phyloP scores from a whole-genome alignment of 495 filamentous ascomycete species.

The Glarea lozoyensis region DNA sequence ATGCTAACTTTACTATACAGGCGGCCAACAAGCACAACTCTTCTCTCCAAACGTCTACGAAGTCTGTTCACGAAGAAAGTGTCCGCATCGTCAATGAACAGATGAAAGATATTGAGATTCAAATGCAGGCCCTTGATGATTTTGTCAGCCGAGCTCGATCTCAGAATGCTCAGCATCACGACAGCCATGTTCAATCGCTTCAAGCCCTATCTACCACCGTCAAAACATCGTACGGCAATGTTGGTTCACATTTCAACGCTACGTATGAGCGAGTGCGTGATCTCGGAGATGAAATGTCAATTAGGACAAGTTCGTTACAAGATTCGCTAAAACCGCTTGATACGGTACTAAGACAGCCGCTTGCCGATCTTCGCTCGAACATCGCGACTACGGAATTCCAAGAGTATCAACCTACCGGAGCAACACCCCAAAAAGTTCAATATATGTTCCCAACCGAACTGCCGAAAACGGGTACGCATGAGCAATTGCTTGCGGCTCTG shows the following conservation, averaged over 20 bases:
- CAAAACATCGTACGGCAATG: constrained; percentile 57
- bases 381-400: constrained; percentile 52
- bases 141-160: constrained; percentile 78
- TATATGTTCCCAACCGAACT: constrained; percentile 71
- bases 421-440: constrained; percentile 67
- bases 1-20: constrained; percentile 33
- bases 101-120: constrained; percentile 71
- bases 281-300: constrained; percentile 53
- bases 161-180: constrained; percentile 70
- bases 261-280: constrained; percentile 51
- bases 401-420: constrained; percentile 76
- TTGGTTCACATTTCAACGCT: constrained; percentile 54
- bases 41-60: constrained; percentile 71
- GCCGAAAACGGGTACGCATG: constrained; percentile 68
- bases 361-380: constrained; percentile 55
- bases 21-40: constrained; percentile 67
- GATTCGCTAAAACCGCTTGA: constrained; percentile 49
- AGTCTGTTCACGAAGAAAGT: constrained; percentile 86
- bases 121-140: constrained; percentile 84
- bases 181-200: constrained; percentile 53
- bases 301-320: constrained; percentile 41
- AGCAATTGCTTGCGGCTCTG: constrained; percentile 25
- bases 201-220: constrained; percentile 52
- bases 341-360: constrained; percentile 53
- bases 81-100: constrained; percentile 85